Evolutionary conservation across 495 filamentous ascomycete genomes (phyloP).

Genomic region (Wilcoxina mikolae): DNA sequence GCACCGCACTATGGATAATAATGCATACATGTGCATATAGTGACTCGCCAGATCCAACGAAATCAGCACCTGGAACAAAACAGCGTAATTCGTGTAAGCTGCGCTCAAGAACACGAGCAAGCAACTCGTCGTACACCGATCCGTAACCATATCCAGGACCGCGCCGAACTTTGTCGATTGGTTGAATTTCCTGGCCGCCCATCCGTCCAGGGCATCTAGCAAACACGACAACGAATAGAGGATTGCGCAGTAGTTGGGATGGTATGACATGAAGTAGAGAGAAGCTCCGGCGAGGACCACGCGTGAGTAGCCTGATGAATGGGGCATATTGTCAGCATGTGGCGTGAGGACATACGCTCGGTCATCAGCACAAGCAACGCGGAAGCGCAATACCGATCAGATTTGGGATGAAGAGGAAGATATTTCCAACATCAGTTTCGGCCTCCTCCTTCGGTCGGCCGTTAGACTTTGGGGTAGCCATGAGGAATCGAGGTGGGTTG

Average conservation of each 20-base stretch:
- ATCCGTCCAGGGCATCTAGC: conserved; percentile 84
- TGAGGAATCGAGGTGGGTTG: conserved; percentile 2
- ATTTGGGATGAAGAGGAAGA: conserved; percentile 92
- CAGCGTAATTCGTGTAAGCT: conserved; percentile 80
- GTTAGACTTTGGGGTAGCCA: conserved; percentile 3
- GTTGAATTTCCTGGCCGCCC: conserved; percentile 71
- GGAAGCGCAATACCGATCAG: conserved; percentile 55
- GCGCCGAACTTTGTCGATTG: conserved; percentile 91
- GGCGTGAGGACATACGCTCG: neutral
- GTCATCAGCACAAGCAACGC: conserved; percentile 1
- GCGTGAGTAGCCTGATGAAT: conserved; percentile 59
- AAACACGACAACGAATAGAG: conserved; percentile 88
- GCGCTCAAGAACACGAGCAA: conserved; percentile 83
- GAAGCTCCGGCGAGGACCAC: conserved; percentile 80
- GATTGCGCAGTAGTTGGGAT: conserved; percentile 81
- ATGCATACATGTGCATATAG: conserved; percentile 99
- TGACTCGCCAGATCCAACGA: conserved; percentile 84
- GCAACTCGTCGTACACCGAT: conserved; percentile 88
- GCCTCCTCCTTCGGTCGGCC: neutral
- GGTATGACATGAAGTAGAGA: conserved; percentile 96
- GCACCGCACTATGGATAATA: conserved; percentile 22
- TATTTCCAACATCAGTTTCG: conserved; percentile 48
- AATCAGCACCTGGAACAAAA: conserved; percentile 87
- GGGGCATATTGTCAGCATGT: conserved; percentile 1
- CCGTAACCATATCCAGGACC: conserved; percentile 93